phyloP scores from a whole-genome alignment of 2,329 filamentous ascomycete genomes.

The Aspergillus brasiliensis region DNA sequence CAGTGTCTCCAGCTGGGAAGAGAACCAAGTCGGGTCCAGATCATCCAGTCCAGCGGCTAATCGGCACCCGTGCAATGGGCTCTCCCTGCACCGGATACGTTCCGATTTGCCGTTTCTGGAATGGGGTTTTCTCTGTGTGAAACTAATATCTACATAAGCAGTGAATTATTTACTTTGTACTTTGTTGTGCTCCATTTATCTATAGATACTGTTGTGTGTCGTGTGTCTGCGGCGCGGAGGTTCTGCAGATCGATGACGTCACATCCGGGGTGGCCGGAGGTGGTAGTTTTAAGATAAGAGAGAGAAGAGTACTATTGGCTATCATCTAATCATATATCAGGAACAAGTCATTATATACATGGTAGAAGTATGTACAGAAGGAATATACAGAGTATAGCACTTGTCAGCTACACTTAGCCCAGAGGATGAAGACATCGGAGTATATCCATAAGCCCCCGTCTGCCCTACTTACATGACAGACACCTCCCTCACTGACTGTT shows the following conservation, averaged over 20 bases:
- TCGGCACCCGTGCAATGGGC: neutral
- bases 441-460: neutral
- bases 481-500: neutral
- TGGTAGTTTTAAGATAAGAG: too few species aligned
- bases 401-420: too few species aligned
- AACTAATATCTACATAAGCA: neutral
- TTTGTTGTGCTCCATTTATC: neutral
- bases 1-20: neutral
- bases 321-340: too few species aligned
- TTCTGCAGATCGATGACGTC: conserved; percentile 9
- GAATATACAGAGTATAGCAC: neutral
- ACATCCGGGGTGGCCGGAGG: conserved; percentile 12
- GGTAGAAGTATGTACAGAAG: too few species aligned
- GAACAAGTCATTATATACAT: neutral
- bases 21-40: neutral
- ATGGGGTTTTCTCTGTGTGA: neutral
- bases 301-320: too few species aligned
- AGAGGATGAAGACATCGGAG: too few species aligned
- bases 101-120: neutral
- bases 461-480: neutral
- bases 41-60: neutral
- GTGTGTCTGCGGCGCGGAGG: neutral
- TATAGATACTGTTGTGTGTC: neutral
- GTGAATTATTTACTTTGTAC: neutral
- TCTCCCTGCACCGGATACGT: neutral